phyloP scores from a whole-genome alignment of 2,329 filamentous ascomycete species.

The Calonectria honghensis region DNA sequence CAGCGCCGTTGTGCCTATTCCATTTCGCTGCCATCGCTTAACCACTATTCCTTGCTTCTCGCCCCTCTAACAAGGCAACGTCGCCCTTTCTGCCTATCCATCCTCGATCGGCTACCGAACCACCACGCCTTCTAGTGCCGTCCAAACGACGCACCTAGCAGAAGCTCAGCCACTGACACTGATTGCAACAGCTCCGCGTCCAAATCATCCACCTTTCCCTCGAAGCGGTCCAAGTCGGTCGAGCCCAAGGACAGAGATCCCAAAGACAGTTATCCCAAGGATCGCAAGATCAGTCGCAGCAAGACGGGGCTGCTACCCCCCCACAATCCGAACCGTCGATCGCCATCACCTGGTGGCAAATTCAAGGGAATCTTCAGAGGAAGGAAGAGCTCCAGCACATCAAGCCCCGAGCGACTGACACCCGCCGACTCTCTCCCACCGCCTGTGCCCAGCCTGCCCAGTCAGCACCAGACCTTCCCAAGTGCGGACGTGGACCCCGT shows the following conservation, averaged over 20 bases:
- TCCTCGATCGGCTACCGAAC: conserved; percentile 82
- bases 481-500: conserved; percentile 47
- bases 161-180: conserved; percentile 50
- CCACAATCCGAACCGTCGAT: conserved; percentile 70
- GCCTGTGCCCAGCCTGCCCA: conserved; percentile 41
- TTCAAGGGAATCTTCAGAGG: conserved; percentile 79
- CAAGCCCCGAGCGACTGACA: conserved; percentile 50
- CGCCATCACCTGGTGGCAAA: conserved; percentile 81
- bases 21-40: conserved; percentile 25
- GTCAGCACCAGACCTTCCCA: conserved; percentile 47
- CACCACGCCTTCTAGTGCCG: conserved; percentile 79
- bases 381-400: conserved; percentile 50
- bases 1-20: conserved; percentile 41
- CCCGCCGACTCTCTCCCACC: conserved; percentile 47
- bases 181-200: conserved; percentile 53
- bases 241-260: conserved; percentile 50
- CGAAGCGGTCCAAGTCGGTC: conserved; percentile 51
- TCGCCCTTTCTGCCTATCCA: conserved; percentile 70
- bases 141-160: conserved; percentile 73
- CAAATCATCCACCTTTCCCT: conserved; percentile 53
- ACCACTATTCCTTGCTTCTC: conserved; percentile 40
- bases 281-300: conserved; percentile 53
- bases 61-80: conserved; percentile 49
- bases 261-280: conserved; percentile 49
- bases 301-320: conserved; percentile 54